Percentiles rank a stretch among this genome's conserved stretches.
These are phyloP conservation scores for Daldinia eschscholtzii DNA, from an alignment of 2,329 filamentous ascomycete genomes.

Conservation along the genomic window DNA sequence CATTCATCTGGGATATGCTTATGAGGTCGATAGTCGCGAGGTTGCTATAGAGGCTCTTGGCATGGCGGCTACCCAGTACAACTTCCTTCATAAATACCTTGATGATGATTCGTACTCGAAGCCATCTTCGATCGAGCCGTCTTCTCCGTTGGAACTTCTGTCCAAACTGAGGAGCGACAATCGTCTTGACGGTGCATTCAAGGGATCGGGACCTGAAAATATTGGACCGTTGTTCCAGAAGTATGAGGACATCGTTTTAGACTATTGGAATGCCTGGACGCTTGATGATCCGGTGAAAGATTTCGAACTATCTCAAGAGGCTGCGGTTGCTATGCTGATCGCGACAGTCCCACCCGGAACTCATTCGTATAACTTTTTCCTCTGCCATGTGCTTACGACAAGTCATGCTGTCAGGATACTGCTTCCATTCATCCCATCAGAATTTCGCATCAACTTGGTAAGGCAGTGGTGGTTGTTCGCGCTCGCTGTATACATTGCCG, in stretches of 20 bases:
- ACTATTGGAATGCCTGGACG: constrained; percentile 93
- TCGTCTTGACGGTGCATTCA: constrained; percentile 76
- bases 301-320: constrained; percentile 78
- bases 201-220: constrained; percentile 70
- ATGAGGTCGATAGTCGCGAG: constrained; percentile 86
- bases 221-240: constrained; percentile 76
- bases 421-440: constrained; percentile 79
- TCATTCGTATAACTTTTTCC: constrained; percentile 83
- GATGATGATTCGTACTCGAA: constrained; percentile 79
- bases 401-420: constrained; percentile 91
- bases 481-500: constrained; percentile 80
- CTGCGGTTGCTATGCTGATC: constrained; percentile 72
- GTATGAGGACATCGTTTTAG: constrained; percentile 77
- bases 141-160: constrained; percentile 78
- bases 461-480: constrained; percentile 92
- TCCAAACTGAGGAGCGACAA: constrained; percentile 76
- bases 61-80: constrained; percentile 71
- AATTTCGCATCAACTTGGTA: constrained; percentile 79
- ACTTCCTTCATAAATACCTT: constrained; percentile 74
- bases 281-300: constrained; percentile 77
- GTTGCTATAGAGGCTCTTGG: constrained; percentile 89
- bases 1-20: constrained; percentile 96
- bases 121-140: constrained; percentile 69
- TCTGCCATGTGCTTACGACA: constrained; percentile 84
- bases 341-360: constrained; percentile 68